Evolutionary conservation across 1,284 basidiomycete species (phyloP), one percentile per base, ranked within the genome.

Genomic region (Lentinus polychrous): DNA sequence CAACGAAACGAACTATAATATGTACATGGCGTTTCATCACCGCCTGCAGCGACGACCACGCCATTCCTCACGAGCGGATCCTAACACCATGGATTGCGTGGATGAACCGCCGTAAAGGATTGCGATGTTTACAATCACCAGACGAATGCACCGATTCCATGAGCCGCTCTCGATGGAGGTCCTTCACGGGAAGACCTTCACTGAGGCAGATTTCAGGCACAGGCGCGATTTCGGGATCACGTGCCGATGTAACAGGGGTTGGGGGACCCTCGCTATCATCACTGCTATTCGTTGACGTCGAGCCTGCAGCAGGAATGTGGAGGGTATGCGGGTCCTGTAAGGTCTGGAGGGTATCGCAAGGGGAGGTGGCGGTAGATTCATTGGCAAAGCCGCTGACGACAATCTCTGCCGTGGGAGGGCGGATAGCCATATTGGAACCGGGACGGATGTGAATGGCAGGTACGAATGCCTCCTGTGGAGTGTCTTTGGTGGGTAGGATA

Each of bases 31-130:
- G n/a, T n/a, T 17, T 20, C 15, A 38, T 20, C 36, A 38, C 27
- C 27, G 27, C 27, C 27, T 27, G 27, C 27, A 27, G 27, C 10
- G 27, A 27, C 27, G 5, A 27, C 27, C 4, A 27, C 4, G 4
- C 23, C 17, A 20, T 8, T 20, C 8, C 3, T 48, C 24, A 54
- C 14, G 39, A 47, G 22, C 17, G 34, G 14, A 55, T 32, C 27
- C 45, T 45, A 17, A 55, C 52, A 44, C 49, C 51, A 41, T 57
- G 48, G n/a, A 54, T 51, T 4, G 46, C 46, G 24, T 39, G 49
- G 10, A 57, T 44, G 23, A 60, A 31, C 15, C 52, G 42, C 27
- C 49, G 45, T 40, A 56, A 45, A 15, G 56, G 42, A 14, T 27
- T 43, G 32, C 49, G 20, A 14, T 36, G 24, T 41, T 52, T 56